These are phyloP conservation scores for Penicillium manginii DNA, from an alignment of 495 filamentous ascomycete genomes.

Conservation along the genomic window DNA sequence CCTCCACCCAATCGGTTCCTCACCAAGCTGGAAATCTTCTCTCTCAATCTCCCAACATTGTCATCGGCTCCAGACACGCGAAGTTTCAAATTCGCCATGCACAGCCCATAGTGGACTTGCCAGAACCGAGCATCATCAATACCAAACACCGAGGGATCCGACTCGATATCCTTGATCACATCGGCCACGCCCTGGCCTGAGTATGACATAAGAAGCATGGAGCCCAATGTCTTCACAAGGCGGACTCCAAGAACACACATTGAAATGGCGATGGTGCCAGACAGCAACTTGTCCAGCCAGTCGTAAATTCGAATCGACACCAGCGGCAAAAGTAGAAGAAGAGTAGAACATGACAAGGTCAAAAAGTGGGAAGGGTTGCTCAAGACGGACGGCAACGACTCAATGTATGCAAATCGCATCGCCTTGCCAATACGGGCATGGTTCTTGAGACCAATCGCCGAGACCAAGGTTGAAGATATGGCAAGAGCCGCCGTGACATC, in stretches of 20 bases:
- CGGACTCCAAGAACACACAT: slow-evolving; percentile 88
- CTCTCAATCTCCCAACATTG: slow-evolving; percentile 67
- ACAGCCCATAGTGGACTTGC: slow-evolving; percentile 97
- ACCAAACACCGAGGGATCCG: slow-evolving; percentile 71
- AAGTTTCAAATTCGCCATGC: slow-evolving; percentile 92
- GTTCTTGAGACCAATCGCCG: slow-evolving; percentile 85
- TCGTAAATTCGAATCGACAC: slow-evolving; percentile 73
- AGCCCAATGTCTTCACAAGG: slow-evolving; percentile 80
- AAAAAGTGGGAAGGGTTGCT: slow-evolving; percentile 94
- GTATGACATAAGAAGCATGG: slow-evolving; percentile 95
- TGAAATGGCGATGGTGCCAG: slow-evolving; percentile 72
- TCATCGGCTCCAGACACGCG: slow-evolving; percentile 68
- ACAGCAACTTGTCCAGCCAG: slow-evolving; percentile 82
- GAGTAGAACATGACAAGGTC: slow-evolving; percentile 78
- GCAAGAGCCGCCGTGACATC: slow-evolving; percentile 84
- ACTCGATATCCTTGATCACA: slow-evolving; percentile 81
- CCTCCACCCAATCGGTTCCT: slow-evolving; percentile 85
- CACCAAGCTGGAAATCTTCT: slow-evolving; percentile 75
- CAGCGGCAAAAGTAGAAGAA: slow-evolving; percentile 83
- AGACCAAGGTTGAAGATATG: slow-evolving; percentile 85
- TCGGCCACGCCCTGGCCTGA: slow-evolving; percentile 67
- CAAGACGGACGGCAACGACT: slow-evolving; percentile 76
- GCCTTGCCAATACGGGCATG: slow-evolving; percentile 90
- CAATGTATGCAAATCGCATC: slow-evolving; percentile 80
- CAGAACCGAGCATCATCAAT: slow-evolving; percentile 94